Evolutionary conservation across 108 stramenopile genomes (phyloP), one percentile per base, ranked within the genome.

Genomic region (Pseudonitzschia multistriata): DNA sequence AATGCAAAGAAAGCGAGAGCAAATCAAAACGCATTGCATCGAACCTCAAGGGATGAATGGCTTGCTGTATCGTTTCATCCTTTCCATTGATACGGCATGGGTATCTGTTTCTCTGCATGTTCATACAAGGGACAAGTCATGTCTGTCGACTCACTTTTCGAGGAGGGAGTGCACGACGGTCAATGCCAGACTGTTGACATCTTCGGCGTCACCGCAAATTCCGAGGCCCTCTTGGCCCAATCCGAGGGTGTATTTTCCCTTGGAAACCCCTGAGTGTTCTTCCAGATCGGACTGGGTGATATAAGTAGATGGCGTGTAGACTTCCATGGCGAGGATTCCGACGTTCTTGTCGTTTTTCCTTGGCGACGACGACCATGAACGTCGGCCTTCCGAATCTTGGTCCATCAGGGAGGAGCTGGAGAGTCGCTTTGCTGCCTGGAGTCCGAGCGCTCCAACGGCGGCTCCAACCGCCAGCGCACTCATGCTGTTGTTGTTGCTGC

Each of bases 171-270:
- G 87, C 8, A 96, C 89, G n/a, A 93, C 98, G 8, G 97, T 97
- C 62, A 99, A 73, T 42, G 87, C 80, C 57, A 99, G 75, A 71
- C 87, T 89, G 78, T 97, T 98, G 79, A 97, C 90, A 78, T 98
- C 97, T 81, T 95, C 94, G 76, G 85, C 85, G 79, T 96, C 96
- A 33, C 92, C 93, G 37, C 79, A 83, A 66, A 99, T 79, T 17
- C 94, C 96, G 89, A 99, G 88, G 49, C 79, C 92, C 27, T 93
- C 88, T 78, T 99, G 98, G 27, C 98, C 98, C 34, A 99, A 81
- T 1, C 98, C 98, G 8, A 96, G 73, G 15, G 96, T 98, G 81
- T 94, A 98, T 67, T 94, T 92, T 10, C 98, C 98, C 5, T 76
- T 49, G 2, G 92, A 70, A 17, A 96, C 91, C 37, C 94, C 95